Conservation (phyloP, 2,329 filamentous ascomycete genomes). For the Aaosphaeria arxii region DNA sequence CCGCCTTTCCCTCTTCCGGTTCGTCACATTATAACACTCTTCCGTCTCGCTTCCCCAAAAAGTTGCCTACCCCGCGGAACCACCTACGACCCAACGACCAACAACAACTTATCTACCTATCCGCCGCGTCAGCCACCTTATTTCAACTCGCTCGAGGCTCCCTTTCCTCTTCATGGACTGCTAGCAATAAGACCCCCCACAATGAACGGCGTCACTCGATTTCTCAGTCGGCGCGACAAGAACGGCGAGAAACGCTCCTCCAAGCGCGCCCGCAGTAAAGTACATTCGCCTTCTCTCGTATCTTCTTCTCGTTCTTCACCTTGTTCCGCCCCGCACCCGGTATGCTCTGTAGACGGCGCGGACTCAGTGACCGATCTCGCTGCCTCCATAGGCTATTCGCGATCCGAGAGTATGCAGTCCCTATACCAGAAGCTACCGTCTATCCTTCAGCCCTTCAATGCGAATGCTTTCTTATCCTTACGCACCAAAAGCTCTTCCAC, state of each 20-base stretch:
- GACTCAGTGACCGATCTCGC: neutral
- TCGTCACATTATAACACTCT: no score
- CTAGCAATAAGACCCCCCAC: slow-evolving; percentile 8
- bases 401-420: slow-evolving; percentile 14
- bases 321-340: slow-evolving; percentile 9
- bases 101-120: neutral
- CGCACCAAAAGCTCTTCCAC: slow-evolving; percentile 14
- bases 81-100: neutral
- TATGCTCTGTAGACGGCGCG: slow-evolving; percentile 9
- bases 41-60: neutral
- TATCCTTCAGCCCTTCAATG: slow-evolving; percentile 10
- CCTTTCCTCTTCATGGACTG: neutral
- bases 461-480: slow-evolving; percentile 17
- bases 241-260: slow-evolving; percentile 35
- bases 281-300: slow-evolving; percentile 19
- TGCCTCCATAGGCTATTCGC: neutral
- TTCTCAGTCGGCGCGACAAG: slow-evolving; percentile 69
- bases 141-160: neutral
- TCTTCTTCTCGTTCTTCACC: slow-evolving; percentile 12
- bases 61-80: neutral
- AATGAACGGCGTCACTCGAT: slow-evolving; percentile 58
- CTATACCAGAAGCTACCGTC: slow-evolving; percentile 23
- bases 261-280: slow-evolving; percentile 31
- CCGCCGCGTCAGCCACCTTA: neutral
- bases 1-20: no score